Evolutionary conservation across 2,329 filamentous ascomycete species (phyloP).

Genomic region (Colletotrichum sojae): DNA sequence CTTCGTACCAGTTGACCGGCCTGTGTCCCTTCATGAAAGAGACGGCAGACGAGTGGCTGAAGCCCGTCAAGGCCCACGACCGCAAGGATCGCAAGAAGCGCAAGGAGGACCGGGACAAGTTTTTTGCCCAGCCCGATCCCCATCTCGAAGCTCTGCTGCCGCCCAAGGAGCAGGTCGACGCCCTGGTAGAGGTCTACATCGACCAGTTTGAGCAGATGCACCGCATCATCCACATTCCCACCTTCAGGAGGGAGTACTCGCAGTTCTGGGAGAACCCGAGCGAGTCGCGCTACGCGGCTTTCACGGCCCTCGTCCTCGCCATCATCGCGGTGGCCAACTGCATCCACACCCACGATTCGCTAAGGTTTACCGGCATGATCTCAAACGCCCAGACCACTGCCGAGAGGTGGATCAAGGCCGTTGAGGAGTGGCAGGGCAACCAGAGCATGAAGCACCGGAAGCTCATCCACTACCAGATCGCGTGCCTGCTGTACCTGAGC

Average conservation of each 20-base stretch:
- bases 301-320: constrained; percentile 71
- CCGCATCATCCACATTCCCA: constrained; percentile 72
- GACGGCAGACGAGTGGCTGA: constrained; percentile 73
- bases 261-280: constrained; percentile 66
- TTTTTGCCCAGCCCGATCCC: constrained; percentile 62
- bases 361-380: constrained; percentile 71
- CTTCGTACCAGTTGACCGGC: constrained; percentile 59
- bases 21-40: constrained; percentile 74
- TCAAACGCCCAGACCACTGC: constrained; percentile 69
- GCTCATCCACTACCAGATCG: constrained; percentile 73
- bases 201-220: constrained; percentile 70
- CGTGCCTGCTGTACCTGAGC: constrained; percentile 71
- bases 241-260: constrained; percentile 69
- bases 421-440: constrained; percentile 66
- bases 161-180: constrained; percentile 62
- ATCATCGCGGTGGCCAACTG: constrained; percentile 74
- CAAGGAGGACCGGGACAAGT: constrained; percentile 65
- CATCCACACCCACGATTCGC: constrained; percentile 65
- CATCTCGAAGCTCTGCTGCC: constrained; percentile 67
- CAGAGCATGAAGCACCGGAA: constrained; percentile 74
- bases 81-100: constrained; percentile 70
- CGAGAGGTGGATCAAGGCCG: constrained; percentile 69
- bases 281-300: constrained; percentile 63
- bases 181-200: constrained; percentile 64
- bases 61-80: constrained; percentile 69